These are phyloP conservation scores for Solanum paucissectum DNA, from an alignment of 257 asterid species.

Conservation along the genomic window DNA sequence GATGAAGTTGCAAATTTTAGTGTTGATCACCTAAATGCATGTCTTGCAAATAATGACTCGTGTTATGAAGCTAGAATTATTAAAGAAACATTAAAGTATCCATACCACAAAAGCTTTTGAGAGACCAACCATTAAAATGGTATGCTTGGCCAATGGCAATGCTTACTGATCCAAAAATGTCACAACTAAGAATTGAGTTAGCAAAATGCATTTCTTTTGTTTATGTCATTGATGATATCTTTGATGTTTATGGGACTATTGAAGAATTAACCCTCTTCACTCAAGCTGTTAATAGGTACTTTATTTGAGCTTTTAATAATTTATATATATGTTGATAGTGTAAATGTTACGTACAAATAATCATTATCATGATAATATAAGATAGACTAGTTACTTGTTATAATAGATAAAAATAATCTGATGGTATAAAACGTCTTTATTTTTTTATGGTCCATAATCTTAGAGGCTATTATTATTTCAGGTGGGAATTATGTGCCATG, in stretches of 20 bases:
- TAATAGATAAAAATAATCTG: too few species aligned
- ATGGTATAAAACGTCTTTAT: too few species aligned
- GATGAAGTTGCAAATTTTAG: constrained; percentile 31
- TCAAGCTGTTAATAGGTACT: constrained; percentile 2
- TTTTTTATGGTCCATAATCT: neutral
- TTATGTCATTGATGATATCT: constrained; percentile 27
- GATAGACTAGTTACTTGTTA: too few species aligned
- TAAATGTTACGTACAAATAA: too few species aligned
- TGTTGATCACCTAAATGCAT: neutral
- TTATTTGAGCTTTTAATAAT: neutral
- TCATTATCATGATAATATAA: too few species aligned
- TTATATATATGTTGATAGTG: neutral
- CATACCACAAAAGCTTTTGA: constrained; percentile 26
- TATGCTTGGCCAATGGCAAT: constrained; percentile 22
- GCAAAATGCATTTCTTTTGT: constrained; percentile 17
- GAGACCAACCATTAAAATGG: constrained; percentile 33
- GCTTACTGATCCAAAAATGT: constrained; percentile 1
- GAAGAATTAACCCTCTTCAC: constrained; percentile 15
- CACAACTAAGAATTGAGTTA: constrained; percentile 15
- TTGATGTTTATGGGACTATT: constrained; percentile 20
- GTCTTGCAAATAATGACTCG: neutral
- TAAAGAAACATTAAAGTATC: constrained; percentile 18
- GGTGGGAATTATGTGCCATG: constrained; percentile 32
- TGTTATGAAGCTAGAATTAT: neutral
- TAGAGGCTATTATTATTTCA: neutral